phyloP scores from a whole-genome alignment of 2,329 filamentous ascomycete species.

The Fusarium globosum region DNA sequence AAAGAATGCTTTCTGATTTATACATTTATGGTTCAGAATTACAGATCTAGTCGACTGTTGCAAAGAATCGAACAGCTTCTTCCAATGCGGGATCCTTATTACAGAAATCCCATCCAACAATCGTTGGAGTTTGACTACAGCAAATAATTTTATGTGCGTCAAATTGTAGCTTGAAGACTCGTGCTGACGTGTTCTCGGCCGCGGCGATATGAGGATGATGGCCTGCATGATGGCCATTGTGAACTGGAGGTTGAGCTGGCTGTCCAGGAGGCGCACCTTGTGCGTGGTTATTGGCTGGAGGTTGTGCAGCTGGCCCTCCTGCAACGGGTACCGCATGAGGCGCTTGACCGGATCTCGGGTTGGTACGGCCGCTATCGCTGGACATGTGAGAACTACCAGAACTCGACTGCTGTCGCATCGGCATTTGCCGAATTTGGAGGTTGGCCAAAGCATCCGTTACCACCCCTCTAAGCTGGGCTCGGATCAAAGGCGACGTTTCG shows the following conservation, averaged over 20 bases:
- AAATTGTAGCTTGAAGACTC: conserved; percentile 97
- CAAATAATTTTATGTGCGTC: conserved; percentile 93
- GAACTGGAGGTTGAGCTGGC: conserved; percentile 17
- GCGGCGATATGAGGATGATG: conserved; percentile 59
- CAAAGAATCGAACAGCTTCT: conserved; percentile 82
- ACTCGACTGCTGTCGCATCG: conserved; percentile 40
- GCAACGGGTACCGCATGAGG: conserved; percentile 1
- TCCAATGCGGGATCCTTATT: conserved; percentile 84
- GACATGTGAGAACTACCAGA: conserved; percentile 10
- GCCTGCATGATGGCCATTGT: conserved; percentile 5
- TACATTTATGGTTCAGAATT: not conserved
- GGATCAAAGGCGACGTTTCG: conserved; percentile 59
- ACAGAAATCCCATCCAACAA: conserved; percentile 98
- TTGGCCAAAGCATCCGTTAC: conserved; percentile 60
- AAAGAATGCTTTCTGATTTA: conserved; percentile 27
- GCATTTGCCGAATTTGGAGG: conserved; percentile 58
- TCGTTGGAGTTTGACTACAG: conserved; percentile 89
- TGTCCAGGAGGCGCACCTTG: conserved; percentile 40
- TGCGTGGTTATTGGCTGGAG: conserved; percentile 25
- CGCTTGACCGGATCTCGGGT: conserved; percentile 2
- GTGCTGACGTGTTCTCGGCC: conserved; percentile 60
- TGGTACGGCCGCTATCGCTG: conserved; percentile 10
- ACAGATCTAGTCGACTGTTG: conserved; percentile 59
- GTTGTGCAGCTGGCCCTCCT: conserved; percentile 14
- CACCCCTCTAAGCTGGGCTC: conserved; percentile 62